Percentiles rank a stretch among this genome's conserved stretches.
Evolutionary conservation across 78 protist species (phyloP).

Genomic region (Cavenderia fasciculata): DNA sequence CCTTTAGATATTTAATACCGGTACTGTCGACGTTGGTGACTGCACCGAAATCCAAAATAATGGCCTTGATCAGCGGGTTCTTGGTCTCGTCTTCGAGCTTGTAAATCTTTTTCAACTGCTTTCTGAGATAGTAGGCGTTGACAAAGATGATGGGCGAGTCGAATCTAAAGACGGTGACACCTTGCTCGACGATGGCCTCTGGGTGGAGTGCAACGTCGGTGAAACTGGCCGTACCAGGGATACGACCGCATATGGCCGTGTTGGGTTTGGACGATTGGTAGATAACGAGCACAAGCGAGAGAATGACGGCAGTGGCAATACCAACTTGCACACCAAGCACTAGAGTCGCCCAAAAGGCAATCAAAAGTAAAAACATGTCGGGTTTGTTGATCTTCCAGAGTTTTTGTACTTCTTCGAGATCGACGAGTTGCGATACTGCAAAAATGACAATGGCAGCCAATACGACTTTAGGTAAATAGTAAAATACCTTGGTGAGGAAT

Average conservation of each 20-base stretch:
- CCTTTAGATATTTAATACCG: constrained; percentile 40
- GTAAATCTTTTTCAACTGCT: constrained; percentile 24
- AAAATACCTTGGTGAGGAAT: constrained; percentile 37
- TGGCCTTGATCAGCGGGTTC: neutral
- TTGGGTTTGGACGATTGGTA: constrained; percentile 16
- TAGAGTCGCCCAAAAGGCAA: constrained; percentile 30
- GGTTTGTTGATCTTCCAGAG: constrained; percentile 44
- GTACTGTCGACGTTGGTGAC: constrained; percentile 14
- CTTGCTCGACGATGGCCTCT: constrained; percentile 24
- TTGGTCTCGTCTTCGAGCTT: constrained; percentile 5
- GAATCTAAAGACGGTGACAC: constrained; percentile 16
- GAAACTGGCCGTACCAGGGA: constrained; percentile 41
- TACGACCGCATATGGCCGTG: constrained; percentile 23
- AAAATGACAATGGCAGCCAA: constrained; percentile 55
- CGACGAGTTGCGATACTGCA: constrained; percentile 35
- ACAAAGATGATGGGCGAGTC: constrained; percentile 48
- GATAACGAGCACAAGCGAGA: constrained; percentile 13
- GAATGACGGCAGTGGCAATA: constrained; percentile 10
- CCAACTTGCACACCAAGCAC: constrained; percentile 31
- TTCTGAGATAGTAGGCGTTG: constrained; percentile 36
- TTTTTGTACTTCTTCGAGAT: constrained; percentile 26
- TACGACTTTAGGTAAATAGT: constrained; percentile 39
- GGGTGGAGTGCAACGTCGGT: constrained; percentile 36
- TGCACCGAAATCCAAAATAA: constrained; percentile 28
- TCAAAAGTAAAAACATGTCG: constrained; percentile 23